These are phyloP conservation scores for Urochloa ruziziensis DNA, from an alignment of 176 grass and related monocot species.

Conservation along the genomic window DNA sequence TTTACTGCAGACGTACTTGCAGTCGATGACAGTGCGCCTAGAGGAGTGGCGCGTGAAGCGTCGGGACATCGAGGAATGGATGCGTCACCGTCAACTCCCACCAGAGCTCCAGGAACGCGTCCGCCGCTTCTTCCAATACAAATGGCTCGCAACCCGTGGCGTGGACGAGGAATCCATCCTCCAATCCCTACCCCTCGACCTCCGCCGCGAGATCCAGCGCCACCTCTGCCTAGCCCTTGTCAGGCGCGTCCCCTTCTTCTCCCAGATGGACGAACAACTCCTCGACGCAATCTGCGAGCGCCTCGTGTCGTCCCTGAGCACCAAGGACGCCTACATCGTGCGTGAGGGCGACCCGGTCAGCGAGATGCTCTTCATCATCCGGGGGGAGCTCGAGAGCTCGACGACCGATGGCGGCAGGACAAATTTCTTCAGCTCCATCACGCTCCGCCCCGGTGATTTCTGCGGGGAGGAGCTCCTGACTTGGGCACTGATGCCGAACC, in stretches of 20 bases:
- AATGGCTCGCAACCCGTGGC: slow-evolving; percentile 88
- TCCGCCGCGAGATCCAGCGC: slow-evolving; percentile 93
- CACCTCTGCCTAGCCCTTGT: slow-evolving; percentile 91
- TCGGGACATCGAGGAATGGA: slow-evolving; percentile 92
- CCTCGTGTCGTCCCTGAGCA: slow-evolving; percentile 81
- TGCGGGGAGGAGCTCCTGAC: slow-evolving; percentile 96
- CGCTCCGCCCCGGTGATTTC: slow-evolving; percentile 82
- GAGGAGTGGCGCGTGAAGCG: slow-evolving; percentile 97
- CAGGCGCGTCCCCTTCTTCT: slow-evolving; percentile 93
- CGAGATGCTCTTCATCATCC: slow-evolving; percentile 96
- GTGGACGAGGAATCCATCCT: slow-evolving; percentile 94
- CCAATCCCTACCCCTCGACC: slow-evolving; percentile 75
- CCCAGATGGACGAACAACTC: slow-evolving; percentile 95
- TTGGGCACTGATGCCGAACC: slow-evolving; percentile 92
- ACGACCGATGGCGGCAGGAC: slow-evolving; percentile 84
- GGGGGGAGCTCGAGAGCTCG: slow-evolving; percentile 89
- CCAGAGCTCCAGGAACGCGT: slow-evolving; percentile 81
- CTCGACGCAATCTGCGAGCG: slow-evolving; percentile 96
- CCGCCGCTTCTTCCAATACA: slow-evolving; percentile 88
- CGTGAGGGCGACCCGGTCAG: slow-evolving; percentile 73
- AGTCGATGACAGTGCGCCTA: slow-evolving; percentile 76
- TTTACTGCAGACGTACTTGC: slow-evolving; percentile 70
- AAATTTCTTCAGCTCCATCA: slow-evolving; percentile 97
- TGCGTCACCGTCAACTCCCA: slow-evolving; percentile 91
- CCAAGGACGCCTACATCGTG: slow-evolving; percentile 87